Base-by-base conservation (phyloP, 192 early-diverging fungal species). In the Gigaspora rosea region DNA sequence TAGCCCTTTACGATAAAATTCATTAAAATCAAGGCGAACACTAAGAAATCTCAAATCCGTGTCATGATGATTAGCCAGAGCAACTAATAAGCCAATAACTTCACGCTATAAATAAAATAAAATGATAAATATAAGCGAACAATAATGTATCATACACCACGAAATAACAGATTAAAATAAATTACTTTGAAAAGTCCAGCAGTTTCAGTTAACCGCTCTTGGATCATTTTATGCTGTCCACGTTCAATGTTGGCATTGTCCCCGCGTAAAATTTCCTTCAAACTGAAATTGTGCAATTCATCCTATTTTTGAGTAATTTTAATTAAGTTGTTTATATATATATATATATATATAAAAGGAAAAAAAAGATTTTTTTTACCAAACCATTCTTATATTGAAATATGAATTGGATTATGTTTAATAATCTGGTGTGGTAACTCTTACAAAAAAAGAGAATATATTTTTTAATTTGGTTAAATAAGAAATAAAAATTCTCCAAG, bases 11-110 rank as follows among this genome's bases (percentile, higher is more conserved):
- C 61, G 50, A 67, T 94, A 95, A 36, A 84, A 84, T 58, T 88
- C 88, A 78, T 97, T 97, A 77, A 94, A 97, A 77, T 97, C 90
- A 59, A 97, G 82, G 2, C 93, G 86, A 54, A 93, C 90, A 32
- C 88, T 89, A 65, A 96, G 83, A 71, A 90, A 92, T 69, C 91
- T 82, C 35, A 95, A 82, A 68, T 94, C 90, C 33, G 88, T 90
- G 51, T 92, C 91, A 8, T 90, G 85, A 75, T 91, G 87, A 50
- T 85, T 85, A 66, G 87, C 82, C 22, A 95, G 82, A 9, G 82
- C 83, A 8, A 83, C 80, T 81, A 92, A 76, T 8, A 93, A 59
- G 22, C 80, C 84, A 10, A 79, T 81, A 18, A 94, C 79, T 63
- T 90, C 85, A 2, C 80, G 77, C 71, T 84, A 80, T 79, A 88